These are phyloP conservation scores for Yarrowia osloensis DNA, from an alignment of 805 yeast genomes.

Conservation along the genomic window DNA sequence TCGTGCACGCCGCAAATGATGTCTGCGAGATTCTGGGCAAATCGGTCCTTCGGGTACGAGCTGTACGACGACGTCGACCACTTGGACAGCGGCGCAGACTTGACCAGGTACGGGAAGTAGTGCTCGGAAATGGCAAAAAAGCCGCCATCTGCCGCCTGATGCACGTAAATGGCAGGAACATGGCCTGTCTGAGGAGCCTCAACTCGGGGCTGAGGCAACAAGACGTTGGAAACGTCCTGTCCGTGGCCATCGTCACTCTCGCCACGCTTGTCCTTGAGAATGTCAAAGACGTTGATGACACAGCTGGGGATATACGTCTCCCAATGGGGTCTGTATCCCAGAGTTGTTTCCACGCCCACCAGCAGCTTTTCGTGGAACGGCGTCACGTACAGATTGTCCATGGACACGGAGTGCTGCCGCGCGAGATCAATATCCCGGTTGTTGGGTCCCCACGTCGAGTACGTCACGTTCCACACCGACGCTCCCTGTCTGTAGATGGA, in stretches of 20 bases:
- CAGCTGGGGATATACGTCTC: slow-evolving; percentile 69
- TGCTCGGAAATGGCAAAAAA: slow-evolving; percentile 87
- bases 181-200: slow-evolving; percentile 19
- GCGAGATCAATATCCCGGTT: slow-evolving; percentile 64
- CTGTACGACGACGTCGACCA: slow-evolving; percentile 48
- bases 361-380: slow-evolving; percentile 82
- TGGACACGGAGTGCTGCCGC: slow-evolving; percentile 49
- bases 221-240: slow-evolving; percentile 37
- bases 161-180: slow-evolving; percentile 60
- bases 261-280: slow-evolving; percentile 45
- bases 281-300: slow-evolving; percentile 78
- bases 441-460: slow-evolving; percentile 90
- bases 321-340: slow-evolving; percentile 74
- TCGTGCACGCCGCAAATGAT: slow-evolving; percentile 38
- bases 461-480: slow-evolving; percentile 81
- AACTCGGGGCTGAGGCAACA: slow-evolving; percentile 45
- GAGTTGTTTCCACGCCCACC: slow-evolving; percentile 59
- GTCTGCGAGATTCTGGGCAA: slow-evolving; percentile 23
- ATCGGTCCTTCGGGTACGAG: slow-evolving; percentile 15
- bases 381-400: slow-evolving; percentile 75
- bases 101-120: slow-evolving; percentile 78
- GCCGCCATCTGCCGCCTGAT: slow-evolving; percentile 56
- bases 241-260: neutral
- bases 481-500: slow-evolving; percentile 72
- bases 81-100: slow-evolving; percentile 72